A percentile compares a stretch with the other conserved stretches of the same genome.
phyloP scores from a whole-genome alignment of 129 eudicot genomes.

The Glebionis coronaria region DNA sequence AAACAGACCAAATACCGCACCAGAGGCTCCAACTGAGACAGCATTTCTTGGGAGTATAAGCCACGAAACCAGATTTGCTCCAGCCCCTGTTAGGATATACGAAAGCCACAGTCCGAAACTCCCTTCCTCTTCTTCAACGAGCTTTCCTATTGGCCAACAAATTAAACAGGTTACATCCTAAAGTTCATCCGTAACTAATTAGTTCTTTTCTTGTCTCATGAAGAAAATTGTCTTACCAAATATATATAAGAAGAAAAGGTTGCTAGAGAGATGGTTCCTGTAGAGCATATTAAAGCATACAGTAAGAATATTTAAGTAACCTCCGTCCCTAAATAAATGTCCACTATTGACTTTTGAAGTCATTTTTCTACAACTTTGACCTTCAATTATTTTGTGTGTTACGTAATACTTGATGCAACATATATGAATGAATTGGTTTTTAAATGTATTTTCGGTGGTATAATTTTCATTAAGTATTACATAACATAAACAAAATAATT shows the following conservation, averaged over 20 bases:
- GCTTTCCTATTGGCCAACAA: slow-evolving; percentile 62
- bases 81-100: slow-evolving; percentile 86
- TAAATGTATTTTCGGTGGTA: too few species aligned
- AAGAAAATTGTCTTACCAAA: slow-evolving; percentile 59
- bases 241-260: slow-evolving; percentile 92
- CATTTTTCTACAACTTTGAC: too few species aligned
- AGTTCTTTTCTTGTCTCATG: slow-evolving; percentile 1
- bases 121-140: slow-evolving; percentile 99
- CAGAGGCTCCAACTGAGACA: slow-evolving; percentile 95
- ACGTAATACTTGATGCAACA: too few species aligned
- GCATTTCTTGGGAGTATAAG: slow-evolving; percentile 94
- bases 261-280: slow-evolving; percentile 99
- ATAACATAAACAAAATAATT: too few species aligned
- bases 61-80: slow-evolving; percentile 98
- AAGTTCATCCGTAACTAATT: neutral
- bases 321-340: too few species aligned
- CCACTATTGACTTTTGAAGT: too few species aligned
- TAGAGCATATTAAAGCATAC: slow-evolving; percentile 10
- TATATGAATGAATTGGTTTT: too few species aligned
- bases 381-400: too few species aligned
- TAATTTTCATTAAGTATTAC: too few species aligned
- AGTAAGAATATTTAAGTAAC: slow-evolving; percentile 6
- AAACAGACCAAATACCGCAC: slow-evolving; percentile 97
- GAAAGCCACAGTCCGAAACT: slow-evolving; percentile 87
- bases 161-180: neutral